phyloP scores from a whole-genome alignment of 768 basidiomycete species.

The Clitopilus hobsonii region DNA sequence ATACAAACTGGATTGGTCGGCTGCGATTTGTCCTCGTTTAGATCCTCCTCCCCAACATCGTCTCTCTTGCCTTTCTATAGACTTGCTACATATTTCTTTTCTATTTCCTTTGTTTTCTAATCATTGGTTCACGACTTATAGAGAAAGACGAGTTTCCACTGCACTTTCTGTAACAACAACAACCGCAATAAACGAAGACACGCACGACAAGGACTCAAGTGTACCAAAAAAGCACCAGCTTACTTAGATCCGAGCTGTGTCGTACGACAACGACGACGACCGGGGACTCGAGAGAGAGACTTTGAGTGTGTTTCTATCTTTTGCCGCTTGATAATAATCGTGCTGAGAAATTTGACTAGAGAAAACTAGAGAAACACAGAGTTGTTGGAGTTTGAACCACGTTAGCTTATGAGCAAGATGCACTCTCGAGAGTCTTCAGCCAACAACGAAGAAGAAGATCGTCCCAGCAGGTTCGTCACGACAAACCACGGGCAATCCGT shows the following conservation, averaged over 20 bases:
- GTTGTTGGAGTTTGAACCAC: background rate
- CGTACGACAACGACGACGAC: background rate
- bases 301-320: background rate
- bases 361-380: background rate
- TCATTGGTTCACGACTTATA: background rate
- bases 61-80: background rate
- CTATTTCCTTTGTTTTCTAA: background rate
- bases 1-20: background rate
- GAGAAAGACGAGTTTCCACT: background rate
- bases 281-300: background rate
- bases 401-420: too few species aligned
- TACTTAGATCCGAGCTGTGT: background rate
- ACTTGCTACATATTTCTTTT: background rate
- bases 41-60: background rate
- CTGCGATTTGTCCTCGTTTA: background rate
- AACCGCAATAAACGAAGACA: background rate
- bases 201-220: background rate
- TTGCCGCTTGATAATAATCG: background rate
- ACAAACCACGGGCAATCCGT: slow-evolving; percentile 19
- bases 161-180: background rate
- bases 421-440: background rate
- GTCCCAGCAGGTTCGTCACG: slow-evolving; percentile 53
- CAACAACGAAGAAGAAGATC: slow-evolving; percentile 48
- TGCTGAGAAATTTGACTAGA: background rate
- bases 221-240: background rate